Conservation (phyloP, 2,329 filamentous ascomycete species). For the Colletotrichum tamarilloi region DNA sequence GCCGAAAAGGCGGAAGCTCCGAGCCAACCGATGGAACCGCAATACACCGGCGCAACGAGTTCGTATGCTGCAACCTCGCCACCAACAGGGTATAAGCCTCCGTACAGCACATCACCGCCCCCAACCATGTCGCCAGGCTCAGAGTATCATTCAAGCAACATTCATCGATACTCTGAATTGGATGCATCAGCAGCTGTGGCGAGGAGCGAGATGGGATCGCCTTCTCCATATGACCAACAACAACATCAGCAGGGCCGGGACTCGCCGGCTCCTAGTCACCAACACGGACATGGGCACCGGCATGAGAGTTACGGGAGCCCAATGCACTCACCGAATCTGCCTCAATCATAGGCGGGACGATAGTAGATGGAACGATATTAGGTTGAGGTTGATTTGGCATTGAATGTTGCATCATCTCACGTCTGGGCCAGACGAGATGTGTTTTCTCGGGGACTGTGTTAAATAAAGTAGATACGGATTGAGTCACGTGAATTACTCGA, state of each 20-base stretch:
- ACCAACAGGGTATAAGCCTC: conserved; percentile 18
- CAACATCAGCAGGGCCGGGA: conserved; percentile 22
- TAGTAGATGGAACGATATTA: background rate
- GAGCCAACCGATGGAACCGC: background rate
- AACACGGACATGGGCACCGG: background rate
- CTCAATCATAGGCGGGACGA: background rate
- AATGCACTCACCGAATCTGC: conserved; percentile 6
- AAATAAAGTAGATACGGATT: background rate
- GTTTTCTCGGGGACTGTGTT: background rate
- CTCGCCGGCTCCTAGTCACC: background rate
- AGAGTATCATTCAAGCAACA: conserved; percentile 28
- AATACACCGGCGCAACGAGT: conserved; percentile 3
- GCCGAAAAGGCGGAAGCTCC: conserved; percentile 9
- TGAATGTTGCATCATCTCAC: background rate
- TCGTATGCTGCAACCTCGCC: conserved; percentile 13
- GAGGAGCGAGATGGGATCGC: conserved; percentile 28
- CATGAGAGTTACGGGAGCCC: background rate
- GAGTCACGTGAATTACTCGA: background rate
- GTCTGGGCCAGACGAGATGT: background rate
- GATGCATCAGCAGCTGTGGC: conserved; percentile 36
- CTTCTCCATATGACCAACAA: conserved; percentile 27
- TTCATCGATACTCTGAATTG: conserved; percentile 39
- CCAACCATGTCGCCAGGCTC: conserved; percentile 17
- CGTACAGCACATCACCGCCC: background rate
- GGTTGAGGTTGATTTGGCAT: background rate